Evolutionary conservation across 1,284 basidiomycete genomes (phyloP).

Genomic region (Porphyrellus sp.): DNA sequence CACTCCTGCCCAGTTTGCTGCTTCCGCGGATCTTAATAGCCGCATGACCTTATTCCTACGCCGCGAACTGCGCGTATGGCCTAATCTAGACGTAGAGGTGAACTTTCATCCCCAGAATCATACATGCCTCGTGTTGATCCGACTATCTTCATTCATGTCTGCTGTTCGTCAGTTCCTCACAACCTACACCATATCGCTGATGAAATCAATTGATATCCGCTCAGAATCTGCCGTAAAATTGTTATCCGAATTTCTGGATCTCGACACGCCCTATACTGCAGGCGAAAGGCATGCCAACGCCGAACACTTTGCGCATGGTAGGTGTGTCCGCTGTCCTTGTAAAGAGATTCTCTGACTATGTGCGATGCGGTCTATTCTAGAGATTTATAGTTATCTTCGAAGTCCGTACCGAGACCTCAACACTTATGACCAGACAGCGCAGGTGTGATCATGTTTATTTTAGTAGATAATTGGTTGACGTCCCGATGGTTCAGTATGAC

Average conservation of each 20-base stretch:
- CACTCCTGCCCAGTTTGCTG: slow-evolving; percentile 73
- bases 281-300: slow-evolving; percentile 63
- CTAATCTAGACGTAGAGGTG: slow-evolving; percentile 78
- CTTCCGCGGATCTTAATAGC: slow-evolving; percentile 67
- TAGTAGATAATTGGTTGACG: slow-evolving; percentile 5
- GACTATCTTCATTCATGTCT: slow-evolving; percentile 7
- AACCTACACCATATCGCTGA: slow-evolving; percentile 77
- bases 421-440: slow-evolving; percentile 76
- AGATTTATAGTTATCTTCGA: slow-evolving; percentile 81
- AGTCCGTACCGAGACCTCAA: slow-evolving; percentile 81
- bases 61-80: slow-evolving; percentile 82
- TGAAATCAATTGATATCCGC: slow-evolving; percentile 85
- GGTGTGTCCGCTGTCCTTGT: slow-evolving; percentile 26
- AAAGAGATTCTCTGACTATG: slow-evolving; percentile 7
- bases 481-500: slow-evolving; percentile 50
- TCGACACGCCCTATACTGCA: slow-evolving; percentile 55
- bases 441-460: slow-evolving; percentile 48
- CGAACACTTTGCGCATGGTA: slow-evolving; percentile 88
- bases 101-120: slow-evolving; percentile 22
- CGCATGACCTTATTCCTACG: slow-evolving; percentile 78
- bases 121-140: slow-evolving; percentile 10
- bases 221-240: slow-evolving; percentile 81
- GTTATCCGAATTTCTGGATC: slow-evolving; percentile 80
- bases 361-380: slow-evolving; percentile 38
- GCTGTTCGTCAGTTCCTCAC: slow-evolving; percentile 55